Evolutionary conservation across 2,329 filamentous ascomycete species (phyloP), one percentile per base, ranked within the genome.

Genomic region (Ophiocordyceps camponoti-saundersi): DNA sequence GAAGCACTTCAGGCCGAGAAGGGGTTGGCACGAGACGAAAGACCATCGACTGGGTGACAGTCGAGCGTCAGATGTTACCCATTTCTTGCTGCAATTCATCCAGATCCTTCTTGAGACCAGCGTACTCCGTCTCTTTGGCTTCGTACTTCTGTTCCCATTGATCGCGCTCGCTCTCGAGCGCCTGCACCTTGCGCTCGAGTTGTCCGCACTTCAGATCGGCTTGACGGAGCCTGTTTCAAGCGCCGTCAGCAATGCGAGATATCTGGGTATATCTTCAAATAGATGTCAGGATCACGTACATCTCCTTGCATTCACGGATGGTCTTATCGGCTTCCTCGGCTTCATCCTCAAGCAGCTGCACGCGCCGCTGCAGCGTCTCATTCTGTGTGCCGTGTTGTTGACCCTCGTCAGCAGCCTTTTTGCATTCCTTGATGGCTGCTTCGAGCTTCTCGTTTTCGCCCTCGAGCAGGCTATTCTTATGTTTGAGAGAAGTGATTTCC

Each of bases 191-290:
- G 71, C 92, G 92, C 75, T 98, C 92, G 70, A 90, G 96, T 74
- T 98, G 90, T 60, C 90, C 92, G 61, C 90, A 89, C 77, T 96
- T 96, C 71, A 96, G 88, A 66, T 98, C 92, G 71, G 92, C 95
- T 73, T 95, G 89, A 66, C 92, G 89, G 63, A 96, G 86, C 73
- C 92, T 98, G 57, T 54, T 48, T 48, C 42, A 51, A 42, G 18
- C 29, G 46, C 45, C 48, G 50, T 57, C 51, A 56, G 52, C 44
- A 44, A 46, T 34, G 32, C 10, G 7, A 34, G 12, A 26, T 36
- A 29, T 15, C 5, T 6, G 3, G 11, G 20, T 11, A 34, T 22
- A 40, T 41, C 29, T 18, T 12, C 11, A 29, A 34, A 39, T 39
- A 32, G 11, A 6, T 12, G 7, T 1, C 12, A 41, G 12, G 50